Evolutionary conservation across 306 rosid species (phyloP).

Genomic region (Macrotyloma uniflorum): DNA sequence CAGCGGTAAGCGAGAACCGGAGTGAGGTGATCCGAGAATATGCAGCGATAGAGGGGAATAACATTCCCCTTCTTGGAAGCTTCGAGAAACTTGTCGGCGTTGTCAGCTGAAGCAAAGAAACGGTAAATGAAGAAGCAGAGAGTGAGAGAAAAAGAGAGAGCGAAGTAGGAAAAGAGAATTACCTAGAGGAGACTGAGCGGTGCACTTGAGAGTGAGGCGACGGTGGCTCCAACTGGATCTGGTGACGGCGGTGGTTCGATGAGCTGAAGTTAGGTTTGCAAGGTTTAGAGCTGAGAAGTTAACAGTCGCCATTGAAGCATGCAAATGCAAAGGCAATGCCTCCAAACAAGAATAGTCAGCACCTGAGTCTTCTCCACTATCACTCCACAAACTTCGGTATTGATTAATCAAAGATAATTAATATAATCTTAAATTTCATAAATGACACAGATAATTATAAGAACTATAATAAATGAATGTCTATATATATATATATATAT

Average conservation of each 20-base stretch:
- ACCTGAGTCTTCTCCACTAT: too few species aligned
- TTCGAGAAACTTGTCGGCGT: slow-evolving; percentile 64
- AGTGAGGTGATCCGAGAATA: slow-evolving; percentile 92
- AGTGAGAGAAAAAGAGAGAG: not conserved
- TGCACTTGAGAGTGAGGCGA: slow-evolving; percentile 50
- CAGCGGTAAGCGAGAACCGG: slow-evolving; percentile 98
- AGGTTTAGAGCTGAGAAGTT: not conserved
- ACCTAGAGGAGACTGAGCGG: slow-evolving; percentile 54
- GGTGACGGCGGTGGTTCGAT: slow-evolving; percentile 26
- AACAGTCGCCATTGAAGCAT: not conserved
- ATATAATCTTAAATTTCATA: too few species aligned
- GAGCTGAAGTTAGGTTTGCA: not conserved
- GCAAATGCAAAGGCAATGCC: too few species aligned
- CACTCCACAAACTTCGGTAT: too few species aligned
- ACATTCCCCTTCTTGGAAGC: slow-evolving; percentile 87
- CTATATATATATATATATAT: too few species aligned
- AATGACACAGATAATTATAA: too few species aligned
- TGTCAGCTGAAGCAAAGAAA: slow-evolving; percentile 55
- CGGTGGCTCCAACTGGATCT: slow-evolving; percentile 37
- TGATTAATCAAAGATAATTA: too few species aligned
- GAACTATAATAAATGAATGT: too few species aligned
- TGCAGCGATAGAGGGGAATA: slow-evolving; percentile 72
- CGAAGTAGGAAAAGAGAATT: not conserved
- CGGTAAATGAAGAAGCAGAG: not conserved
- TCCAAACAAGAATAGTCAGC: too few species aligned